Base-by-base conservation (phyloP, 371 early-diverging fungal genomes). In the Mortierella sp. region DNA sequence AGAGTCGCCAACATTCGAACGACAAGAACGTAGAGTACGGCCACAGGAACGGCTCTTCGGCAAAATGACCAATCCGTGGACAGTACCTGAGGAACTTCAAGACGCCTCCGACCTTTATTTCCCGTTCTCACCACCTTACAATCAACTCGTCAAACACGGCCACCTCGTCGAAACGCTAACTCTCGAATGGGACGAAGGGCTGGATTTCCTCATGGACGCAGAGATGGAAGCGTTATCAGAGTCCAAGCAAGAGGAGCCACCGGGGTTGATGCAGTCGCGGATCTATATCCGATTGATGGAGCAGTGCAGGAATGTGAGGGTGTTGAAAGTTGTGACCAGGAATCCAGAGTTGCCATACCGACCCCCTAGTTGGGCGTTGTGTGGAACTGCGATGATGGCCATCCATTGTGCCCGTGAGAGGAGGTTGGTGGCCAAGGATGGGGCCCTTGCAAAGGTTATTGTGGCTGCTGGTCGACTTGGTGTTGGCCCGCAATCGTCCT, bases 161-260 rank as follows among this genome's bases (percentile, higher is more conserved):
- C 54, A 76, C 24, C 10, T 76, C 31, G 43, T 76, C 44, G 55
- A 76, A 19, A 31, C 16, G 0, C 53, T 46, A 10, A 51, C 54
- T 9, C 44, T 76, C 44, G 53, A 40, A 26, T 75, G 64, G 50
- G 21, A 50, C 26, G 43, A 76, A 70, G 37, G 26, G 14, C 24
- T 14, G 31, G 13, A 21, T 13, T 48, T 14, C 13, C 46, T 28
- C 8, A n/a, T n/a, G 46, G 21, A 71, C 5, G 26, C 48, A 16
- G 34, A 31, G 31, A 16, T 31, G 59, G 6, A 28, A 5, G 59
- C 10, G 19, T 19, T 16, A 16, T 5, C 34, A 5, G 34, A 61
- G 28, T 19, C 21, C 21, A 34, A 61, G 34, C 34, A 67, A 24
- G 61, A 34, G 34, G 61, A 67, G 24, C 24, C 19, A 24, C 11